A percentile compares a stretch with the other conserved stretches of the same genome.
These are phyloP conservation scores for Symbiotaphrina buchneri DNA, from an alignment of 495 filamentous ascomycete genomes.

Conservation along the genomic window DNA sequence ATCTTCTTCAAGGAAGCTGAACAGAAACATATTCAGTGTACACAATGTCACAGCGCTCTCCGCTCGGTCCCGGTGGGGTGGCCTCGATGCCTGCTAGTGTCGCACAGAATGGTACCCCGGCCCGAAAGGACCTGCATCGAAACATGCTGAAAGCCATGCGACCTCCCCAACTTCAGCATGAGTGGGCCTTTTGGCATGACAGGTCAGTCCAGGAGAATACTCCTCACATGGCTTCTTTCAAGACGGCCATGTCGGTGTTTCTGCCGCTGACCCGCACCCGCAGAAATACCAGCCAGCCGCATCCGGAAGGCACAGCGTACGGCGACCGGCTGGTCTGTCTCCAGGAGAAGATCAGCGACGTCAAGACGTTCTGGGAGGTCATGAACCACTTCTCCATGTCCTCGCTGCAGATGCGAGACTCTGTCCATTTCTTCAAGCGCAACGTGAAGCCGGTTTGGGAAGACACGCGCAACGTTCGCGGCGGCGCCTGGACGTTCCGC, in stretches of 20 bases:
- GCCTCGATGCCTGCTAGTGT: too few relatives aligned
- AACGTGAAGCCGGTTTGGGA: slow-evolving; percentile 80
- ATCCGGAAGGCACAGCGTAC: slow-evolving; percentile 17
- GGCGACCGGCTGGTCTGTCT: slow-evolving; percentile 42
- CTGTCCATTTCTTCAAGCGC: slow-evolving; percentile 71
- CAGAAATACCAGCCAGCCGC: slow-evolving; percentile 5
- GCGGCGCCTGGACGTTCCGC: slow-evolving; percentile 74
- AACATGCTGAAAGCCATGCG: slow-evolving; percentile 21
- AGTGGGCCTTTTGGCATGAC: slow-evolving; percentile 37
- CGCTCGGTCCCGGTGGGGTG: too few relatives aligned
- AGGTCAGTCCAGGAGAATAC: slow-evolving; percentile 13
- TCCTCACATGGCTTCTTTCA: not conserved
- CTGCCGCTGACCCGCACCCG: slow-evolving; percentile 4
- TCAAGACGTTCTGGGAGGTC: slow-evolving; percentile 71
- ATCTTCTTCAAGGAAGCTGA: too few relatives aligned
- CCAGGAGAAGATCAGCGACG: slow-evolving; percentile 43
- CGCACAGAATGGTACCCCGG: too few relatives aligned
- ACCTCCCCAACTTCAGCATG: slow-evolving; percentile 25
- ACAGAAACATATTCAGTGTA: too few relatives aligned
- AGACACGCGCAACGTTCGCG: slow-evolving; percentile 58
- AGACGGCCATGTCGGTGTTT: not conserved
- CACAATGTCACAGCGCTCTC: too few relatives aligned
- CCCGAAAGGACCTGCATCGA: slow-evolving; percentile 4
- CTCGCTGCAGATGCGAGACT: slow-evolving; percentile 56
- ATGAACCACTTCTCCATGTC: slow-evolving; percentile 72